Percentiles rank a stretch among this genome's conserved stretches.
Evolutionary conservation across 2,329 filamentous ascomycete species (phyloP).

Genomic region (Rutstroemia sp.): DNA sequence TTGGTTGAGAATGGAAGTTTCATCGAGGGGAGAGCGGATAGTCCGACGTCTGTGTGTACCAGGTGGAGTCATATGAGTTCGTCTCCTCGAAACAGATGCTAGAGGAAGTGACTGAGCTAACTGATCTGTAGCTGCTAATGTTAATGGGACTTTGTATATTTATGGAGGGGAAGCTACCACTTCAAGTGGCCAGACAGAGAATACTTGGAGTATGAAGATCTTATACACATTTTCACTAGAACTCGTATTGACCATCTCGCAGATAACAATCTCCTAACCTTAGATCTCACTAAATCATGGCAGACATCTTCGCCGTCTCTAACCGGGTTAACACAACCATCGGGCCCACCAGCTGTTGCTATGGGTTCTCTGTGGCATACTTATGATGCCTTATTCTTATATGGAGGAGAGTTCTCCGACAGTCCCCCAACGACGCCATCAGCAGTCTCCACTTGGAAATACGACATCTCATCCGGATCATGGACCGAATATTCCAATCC

Average conservation of each 20-base stretch:
- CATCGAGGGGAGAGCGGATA: constrained; percentile 37
- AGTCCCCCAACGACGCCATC: constrained; percentile 48
- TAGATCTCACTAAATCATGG: constrained; percentile 71
- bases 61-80: constrained; percentile 59
- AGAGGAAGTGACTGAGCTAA: not conserved
- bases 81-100: not conserved
- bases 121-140: constrained; percentile 42
- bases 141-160: constrained; percentile 70
- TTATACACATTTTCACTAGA: not conserved
- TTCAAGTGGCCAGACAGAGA: constrained; percentile 45
- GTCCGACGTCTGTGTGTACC: constrained; percentile 50
- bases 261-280: constrained; percentile 64
- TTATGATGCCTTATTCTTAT: constrained; percentile 61
- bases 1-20: constrained; percentile 25
- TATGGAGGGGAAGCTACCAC: constrained; percentile 64
- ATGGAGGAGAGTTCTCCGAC: constrained; percentile 68
- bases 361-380: constrained; percentile 73
- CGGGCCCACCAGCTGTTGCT: constrained; percentile 62
- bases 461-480: constrained; percentile 48
- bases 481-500: constrained; percentile 60
- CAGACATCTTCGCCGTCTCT: constrained; percentile 55
- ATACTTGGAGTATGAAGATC: constrained; percentile 59
- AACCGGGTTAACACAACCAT: constrained; percentile 54
- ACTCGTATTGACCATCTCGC: not conserved
- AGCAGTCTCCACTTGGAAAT: constrained; percentile 61